Base-by-base conservation (phyloP, 2,329 filamentous ascomycete species). In the Claviceps africana region DNA sequence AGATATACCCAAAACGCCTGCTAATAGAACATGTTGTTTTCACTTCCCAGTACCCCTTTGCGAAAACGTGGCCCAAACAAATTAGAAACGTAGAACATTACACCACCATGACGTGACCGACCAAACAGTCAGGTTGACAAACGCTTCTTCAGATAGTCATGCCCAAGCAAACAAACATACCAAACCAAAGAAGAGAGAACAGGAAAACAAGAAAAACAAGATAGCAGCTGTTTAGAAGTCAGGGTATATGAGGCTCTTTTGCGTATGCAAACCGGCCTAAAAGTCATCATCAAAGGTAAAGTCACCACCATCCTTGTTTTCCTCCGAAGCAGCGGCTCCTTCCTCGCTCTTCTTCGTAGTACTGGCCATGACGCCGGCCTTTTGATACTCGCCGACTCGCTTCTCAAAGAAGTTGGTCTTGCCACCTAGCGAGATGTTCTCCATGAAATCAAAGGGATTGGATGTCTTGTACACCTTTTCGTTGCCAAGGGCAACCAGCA, bases 341-440 rank as follows among this genome's bases (percentile, higher is more conserved):
- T 77, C 73, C n/a, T 73, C 68, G 68, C 85, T 83, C 76, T 89
- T 89, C 73, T 86, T 86, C 62, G 55, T 53, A 13, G 84, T 86
- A 74, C 86, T 90, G 64, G 85, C 85, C 88, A 98, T 95, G 70
- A 98, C 91, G 76, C 93, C 93, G 39, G 93, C 90, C 81, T 98
- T 98, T 75, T 98, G 93, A 81, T 98, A 98, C 66, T 98, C 93
- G 69, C 85, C 93, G 53, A 98, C 93, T 62, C 93, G 88, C 86
- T 98, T 98, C 85, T 98, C 93, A 70, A 98, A 98, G 82, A 98
- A 98, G 83, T 98, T 98, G 69, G 93, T 98, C 86, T 98, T 98
- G 72, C 93, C 93, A 50, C 89, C 88, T 11, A 98, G 81, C 22
- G 93, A 97, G 72, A 98, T 98, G 74, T 95, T 96, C 80, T 98